Percentiles rank a stretch among this genome's conserved stretches.
These are phyloP conservation scores for Sporothrix phasma DNA, from an alignment of 2,329 filamentous ascomycete species.

Conservation along the genomic window DNA sequence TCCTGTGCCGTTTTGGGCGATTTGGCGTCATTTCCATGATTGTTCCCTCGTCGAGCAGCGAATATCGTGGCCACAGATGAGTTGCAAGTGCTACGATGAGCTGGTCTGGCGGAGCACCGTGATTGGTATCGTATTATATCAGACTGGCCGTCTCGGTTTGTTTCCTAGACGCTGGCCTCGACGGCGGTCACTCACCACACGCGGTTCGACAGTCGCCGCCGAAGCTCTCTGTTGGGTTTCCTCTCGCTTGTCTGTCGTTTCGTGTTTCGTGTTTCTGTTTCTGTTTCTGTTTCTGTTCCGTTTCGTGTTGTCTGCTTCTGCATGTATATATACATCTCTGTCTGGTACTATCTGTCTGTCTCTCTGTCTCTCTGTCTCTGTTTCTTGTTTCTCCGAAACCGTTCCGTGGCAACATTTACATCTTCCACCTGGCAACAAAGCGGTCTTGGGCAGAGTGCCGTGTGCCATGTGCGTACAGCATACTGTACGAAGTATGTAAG, in stretches of 20 bases:
- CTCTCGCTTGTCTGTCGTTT: not conserved
- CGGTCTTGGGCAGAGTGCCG: not conserved
- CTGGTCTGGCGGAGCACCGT: not conserved
- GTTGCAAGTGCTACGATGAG: not conserved
- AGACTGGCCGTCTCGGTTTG: not conserved
- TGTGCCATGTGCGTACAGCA: too few relatives aligned
- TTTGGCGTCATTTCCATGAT: not conserved
- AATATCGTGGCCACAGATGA: too few relatives aligned
- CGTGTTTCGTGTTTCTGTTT: not conserved
- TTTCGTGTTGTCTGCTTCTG: too few relatives aligned
- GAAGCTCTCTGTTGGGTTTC: not conserved
- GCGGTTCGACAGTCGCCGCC: not conserved
- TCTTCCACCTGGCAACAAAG: too few relatives aligned
- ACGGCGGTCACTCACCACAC: not conserved
- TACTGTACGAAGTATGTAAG: too few relatives aligned
- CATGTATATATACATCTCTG: too few relatives aligned
- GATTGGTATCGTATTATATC: too few relatives aligned
- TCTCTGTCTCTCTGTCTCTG: too few relatives aligned
- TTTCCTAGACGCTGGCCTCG: slow-evolving; percentile 1
- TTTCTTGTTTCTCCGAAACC: not conserved
- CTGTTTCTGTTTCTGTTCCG: too few relatives aligned
- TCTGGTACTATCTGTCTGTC: too few relatives aligned
- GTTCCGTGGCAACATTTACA: not conserved
- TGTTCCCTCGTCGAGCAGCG: too few relatives aligned
- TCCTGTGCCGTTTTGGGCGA: not conserved